Conservation (phyloP, 2,329 filamentous ascomycete genomes). For the Dactylellina sp. region DNA sequence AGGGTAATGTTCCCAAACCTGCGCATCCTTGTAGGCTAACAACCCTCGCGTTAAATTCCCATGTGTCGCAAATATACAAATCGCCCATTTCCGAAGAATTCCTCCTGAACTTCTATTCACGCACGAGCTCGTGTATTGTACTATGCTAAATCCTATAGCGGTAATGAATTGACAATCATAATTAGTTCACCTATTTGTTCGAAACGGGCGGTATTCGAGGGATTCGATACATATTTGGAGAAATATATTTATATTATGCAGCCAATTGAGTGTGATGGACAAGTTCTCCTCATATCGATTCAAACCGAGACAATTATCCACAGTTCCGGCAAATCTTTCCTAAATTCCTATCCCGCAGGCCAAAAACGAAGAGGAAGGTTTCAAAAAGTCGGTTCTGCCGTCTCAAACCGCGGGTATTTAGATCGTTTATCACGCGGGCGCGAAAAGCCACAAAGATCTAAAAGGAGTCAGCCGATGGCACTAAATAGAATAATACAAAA, state of each 20-base stretch:
- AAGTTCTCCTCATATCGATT: too few relatives aligned
- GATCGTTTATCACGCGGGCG: constrained; percentile 8
- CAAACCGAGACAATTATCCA: too few relatives aligned
- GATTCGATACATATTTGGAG: too few relatives aligned
- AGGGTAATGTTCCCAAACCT: constrained; percentile 1
- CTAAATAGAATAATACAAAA: constrained; percentile 5
- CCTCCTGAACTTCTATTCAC: not conserved
- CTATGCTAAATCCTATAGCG: too few relatives aligned
- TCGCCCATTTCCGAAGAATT: constrained; percentile 4
- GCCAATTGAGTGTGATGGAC: too few relatives aligned
- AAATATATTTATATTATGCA: too few relatives aligned
- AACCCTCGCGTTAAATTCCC: constrained; percentile 27
- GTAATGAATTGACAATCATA: too few relatives aligned
- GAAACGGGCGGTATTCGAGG: too few relatives aligned
- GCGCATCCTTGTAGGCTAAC: constrained; percentile 11
- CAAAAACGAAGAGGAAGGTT: constrained; percentile 4
- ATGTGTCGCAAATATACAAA: constrained; percentile 48
- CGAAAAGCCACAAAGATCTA: constrained; percentile 8
- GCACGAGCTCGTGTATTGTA: not conserved
- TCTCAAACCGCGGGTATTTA: constrained; percentile 30
- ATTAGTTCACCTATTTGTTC: too few relatives aligned
- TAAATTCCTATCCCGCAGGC: not conserved
- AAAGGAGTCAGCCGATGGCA: constrained; percentile 6
- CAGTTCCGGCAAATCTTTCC: constrained; percentile 6
- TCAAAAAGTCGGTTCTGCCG: constrained; percentile 19